Conservation (phyloP, 306 rosid genomes). For the Leucaena leucocephala region DNA sequence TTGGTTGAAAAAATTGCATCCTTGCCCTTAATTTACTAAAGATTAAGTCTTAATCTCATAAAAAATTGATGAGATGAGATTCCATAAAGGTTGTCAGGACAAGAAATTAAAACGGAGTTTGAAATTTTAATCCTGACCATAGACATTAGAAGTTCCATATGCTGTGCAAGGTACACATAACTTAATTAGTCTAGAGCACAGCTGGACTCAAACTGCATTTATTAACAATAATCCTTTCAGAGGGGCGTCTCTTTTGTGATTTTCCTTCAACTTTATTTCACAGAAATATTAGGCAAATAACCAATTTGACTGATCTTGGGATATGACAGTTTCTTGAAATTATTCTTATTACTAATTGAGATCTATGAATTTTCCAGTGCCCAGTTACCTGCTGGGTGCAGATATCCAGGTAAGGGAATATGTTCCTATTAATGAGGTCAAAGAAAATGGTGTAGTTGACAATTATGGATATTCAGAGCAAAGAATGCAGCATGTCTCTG, state of each 20-base stretch:
- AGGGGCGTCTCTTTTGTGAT: neutral
- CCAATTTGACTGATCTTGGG: neutral
- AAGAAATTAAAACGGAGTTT: neutral
- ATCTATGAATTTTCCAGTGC: conserved; percentile 56
- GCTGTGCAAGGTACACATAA: neutral
- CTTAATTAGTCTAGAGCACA: conserved; percentile 1
- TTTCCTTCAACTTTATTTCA: neutral
- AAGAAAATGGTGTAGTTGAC: conserved; percentile 69
- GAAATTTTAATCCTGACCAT: conserved; percentile 8
- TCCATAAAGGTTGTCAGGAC: no score
- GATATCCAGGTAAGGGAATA: conserved; percentile 76
- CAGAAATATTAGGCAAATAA: conserved; percentile 18
- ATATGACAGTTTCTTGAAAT: conserved; percentile 8
- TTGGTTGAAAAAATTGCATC: no score
- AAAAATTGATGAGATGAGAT: no score
- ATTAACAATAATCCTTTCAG: neutral
- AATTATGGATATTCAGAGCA: conserved; percentile 74
- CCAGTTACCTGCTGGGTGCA: conserved; percentile 71
- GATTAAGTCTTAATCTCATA: no score
- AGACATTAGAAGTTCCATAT: neutral
- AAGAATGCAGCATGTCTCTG: conserved; percentile 61
- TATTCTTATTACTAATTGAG: conserved; percentile 29
- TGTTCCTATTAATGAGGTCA: conserved; percentile 58
- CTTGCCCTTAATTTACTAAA: no score
- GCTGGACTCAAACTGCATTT: conserved; percentile 5